Evolutionary conservation across 129 eudicot genomes (phyloP).

Genomic region (Oenanthe sinensis): DNA sequence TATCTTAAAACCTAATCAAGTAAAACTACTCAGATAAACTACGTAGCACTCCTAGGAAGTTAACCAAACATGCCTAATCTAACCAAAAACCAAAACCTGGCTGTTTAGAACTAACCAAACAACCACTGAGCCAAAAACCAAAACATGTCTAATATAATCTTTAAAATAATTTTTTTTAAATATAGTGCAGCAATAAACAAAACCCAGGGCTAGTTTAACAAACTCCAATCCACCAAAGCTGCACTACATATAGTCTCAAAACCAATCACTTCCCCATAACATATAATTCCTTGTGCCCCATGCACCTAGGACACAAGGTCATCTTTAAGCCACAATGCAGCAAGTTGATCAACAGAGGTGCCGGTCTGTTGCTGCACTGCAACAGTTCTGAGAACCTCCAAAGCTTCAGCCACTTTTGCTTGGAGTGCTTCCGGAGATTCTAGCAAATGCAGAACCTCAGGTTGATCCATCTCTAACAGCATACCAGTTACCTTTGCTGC

Average conservation of each 20-base stretch:
- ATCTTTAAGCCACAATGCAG: slow-evolving; percentile 41
- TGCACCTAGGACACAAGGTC: slow-evolving; percentile 21
- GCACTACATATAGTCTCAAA: not conserved
- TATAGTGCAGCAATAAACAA: slow-evolving; percentile 1
- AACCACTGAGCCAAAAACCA: not conserved
- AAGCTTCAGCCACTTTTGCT: slow-evolving; percentile 78
- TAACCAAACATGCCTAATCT: no score
- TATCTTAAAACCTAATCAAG: not conserved
- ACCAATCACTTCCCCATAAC: not conserved
- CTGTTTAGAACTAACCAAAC: no score
- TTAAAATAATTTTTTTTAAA: not conserved
- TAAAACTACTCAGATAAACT: not conserved
- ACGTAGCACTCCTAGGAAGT: no score
- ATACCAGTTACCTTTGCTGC: slow-evolving; percentile 85
- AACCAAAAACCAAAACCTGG: no score
- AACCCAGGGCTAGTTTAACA: slow-evolving; percentile 2
- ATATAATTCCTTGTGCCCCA: not conserved
- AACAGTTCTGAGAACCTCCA: slow-evolving; percentile 57
- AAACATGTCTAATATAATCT: not conserved
- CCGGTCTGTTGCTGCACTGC: slow-evolving; percentile 34
- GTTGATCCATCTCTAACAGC: slow-evolving; percentile 79
- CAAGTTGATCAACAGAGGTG: slow-evolving; percentile 43
- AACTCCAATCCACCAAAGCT: slow-evolving; percentile 1
- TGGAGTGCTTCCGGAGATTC: slow-evolving; percentile 65
- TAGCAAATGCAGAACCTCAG: slow-evolving; percentile 59